Percentiles rank a stretch among this genome's conserved stretches.
phyloP scores from a whole-genome alignment of 2,329 filamentous ascomycete genomes.

The Thermoascus crustaceus region DNA sequence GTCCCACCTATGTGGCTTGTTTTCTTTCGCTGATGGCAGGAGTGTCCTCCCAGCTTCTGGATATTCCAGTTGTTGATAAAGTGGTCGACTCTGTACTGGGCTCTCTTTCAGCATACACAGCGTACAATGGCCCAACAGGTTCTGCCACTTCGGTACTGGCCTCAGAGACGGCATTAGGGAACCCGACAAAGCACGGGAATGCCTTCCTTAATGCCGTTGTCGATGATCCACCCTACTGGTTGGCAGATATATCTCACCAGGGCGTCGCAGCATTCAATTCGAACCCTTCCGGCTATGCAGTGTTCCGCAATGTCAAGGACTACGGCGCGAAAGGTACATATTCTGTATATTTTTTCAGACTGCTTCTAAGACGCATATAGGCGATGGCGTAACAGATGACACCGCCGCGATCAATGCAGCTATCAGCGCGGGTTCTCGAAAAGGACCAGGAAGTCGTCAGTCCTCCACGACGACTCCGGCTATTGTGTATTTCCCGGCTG shows the following conservation, averaged over 20 bases:
- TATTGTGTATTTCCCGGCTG: conserved; percentile 50
- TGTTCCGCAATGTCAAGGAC: conserved; percentile 15
- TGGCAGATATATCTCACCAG: conserved; percentile 25
- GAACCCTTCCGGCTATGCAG: conserved; percentile 2
- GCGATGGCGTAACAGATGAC: conserved; percentile 46
- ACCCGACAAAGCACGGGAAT: not conserved
- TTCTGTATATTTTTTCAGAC: not conserved
- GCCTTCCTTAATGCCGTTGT: conserved; percentile 2
- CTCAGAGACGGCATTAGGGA: not conserved
- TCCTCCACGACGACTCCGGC: conserved; percentile 46
- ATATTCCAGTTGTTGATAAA: conserved; percentile 14
- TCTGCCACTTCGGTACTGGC: conserved; percentile 5
- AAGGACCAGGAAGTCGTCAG: conserved; percentile 31
- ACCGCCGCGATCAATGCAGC: conserved; percentile 48
- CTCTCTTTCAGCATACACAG: conserved; percentile 11
- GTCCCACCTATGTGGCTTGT: too few relatives aligned
- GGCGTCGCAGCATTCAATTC: conserved; percentile 10
- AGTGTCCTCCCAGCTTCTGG: conserved; percentile 11
- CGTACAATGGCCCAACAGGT: conserved; percentile 11
- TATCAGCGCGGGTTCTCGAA: conserved; percentile 39
- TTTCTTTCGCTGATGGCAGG: conserved; percentile 14
- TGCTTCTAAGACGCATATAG: conserved; percentile 15
- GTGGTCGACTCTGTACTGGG: conserved; percentile 11
- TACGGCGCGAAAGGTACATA: conserved; percentile 23
- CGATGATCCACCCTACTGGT: conserved; percentile 22